These are phyloP conservation scores for Gardenia jasminoides DNA, from an alignment of 257 asterid genomes.

Conservation along the genomic window DNA sequence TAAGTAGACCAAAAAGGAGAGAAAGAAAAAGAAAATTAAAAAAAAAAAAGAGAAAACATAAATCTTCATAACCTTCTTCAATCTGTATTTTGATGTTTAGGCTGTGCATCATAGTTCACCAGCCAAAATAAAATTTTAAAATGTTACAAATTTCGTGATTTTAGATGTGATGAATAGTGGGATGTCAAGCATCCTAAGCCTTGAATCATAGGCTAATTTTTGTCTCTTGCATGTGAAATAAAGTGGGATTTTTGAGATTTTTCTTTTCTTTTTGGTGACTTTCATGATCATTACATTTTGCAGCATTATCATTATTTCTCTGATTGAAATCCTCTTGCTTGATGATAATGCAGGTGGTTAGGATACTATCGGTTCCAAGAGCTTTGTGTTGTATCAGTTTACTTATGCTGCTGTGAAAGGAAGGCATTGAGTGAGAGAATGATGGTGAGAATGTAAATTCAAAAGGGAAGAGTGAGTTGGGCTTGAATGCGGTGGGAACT, in stretches of 20 bases:
- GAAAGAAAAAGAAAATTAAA: neutral
- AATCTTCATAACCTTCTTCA: too few species aligned
- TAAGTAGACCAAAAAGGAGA: too few species aligned
- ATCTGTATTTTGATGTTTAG: neutral
- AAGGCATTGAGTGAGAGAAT: constrained; percentile 20
- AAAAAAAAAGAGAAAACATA: neutral
- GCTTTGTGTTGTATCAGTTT: constrained; percentile 42
- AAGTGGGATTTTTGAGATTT: neutral
- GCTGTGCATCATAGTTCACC: neutral
- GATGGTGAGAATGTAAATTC: constrained; percentile 26
- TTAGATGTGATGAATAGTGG: neutral
- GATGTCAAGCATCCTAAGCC: neutral
- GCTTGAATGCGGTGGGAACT: constrained; percentile 16
- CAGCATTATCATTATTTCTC: neutral
- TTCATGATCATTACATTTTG: neutral
- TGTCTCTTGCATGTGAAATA: neutral
- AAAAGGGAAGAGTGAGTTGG: constrained; percentile 15
- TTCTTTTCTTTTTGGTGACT: neutral
- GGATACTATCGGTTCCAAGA: constrained; percentile 37
- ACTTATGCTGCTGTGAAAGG: constrained; percentile 44
- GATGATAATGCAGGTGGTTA: constrained; percentile 59
- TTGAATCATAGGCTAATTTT: neutral
- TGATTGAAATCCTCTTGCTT: neutral
- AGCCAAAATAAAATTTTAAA: neutral
- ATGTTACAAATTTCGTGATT: neutral